Evolutionary conservation across 768 basidiomycete genomes (phyloP), one percentile per base, ranked within the genome.

Genomic region (Tricholoma sp.): DNA sequence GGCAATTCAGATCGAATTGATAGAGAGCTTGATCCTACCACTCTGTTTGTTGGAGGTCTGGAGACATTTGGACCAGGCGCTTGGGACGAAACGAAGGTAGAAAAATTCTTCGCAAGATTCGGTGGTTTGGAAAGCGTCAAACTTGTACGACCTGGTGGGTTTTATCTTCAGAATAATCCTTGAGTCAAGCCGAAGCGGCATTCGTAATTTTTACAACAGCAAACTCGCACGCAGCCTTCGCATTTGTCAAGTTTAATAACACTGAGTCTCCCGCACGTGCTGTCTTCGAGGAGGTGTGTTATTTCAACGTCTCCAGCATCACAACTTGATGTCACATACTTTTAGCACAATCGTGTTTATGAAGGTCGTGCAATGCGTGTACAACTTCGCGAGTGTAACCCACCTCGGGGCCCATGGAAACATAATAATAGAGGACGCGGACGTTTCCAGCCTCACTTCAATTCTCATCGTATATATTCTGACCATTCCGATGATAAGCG

Each of bases 11-110:
- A 46, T 19, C 59, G 56, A 24, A 66, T 67, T n/a, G 71, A 75
- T 31, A 71, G 73, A 55, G 76, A 79, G 21, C 67, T 85, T 12
- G 88, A 91, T 66, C 85, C 84, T 0, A 82, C 78, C 2, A 84
- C 87, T 1, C 74, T 92, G 27, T 91, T 91, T 66, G 86, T 91
- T 27, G 89, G 90, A 6, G 88, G 88, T 4, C 75, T 92, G 45
- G 84, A 87, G 62, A 79, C 83, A 64, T 77, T 76, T 62, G 85
- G 84, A 5, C 76, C 83, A 2, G 74, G 75, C 24, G 80, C 82
- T 6, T 91, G 89, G 90, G 80, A 84, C 46, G 88, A 91, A 64
- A 76, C 74, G 8, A 85, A 79, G 59, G 74, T 92, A 32, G 73
- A 70, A 29, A 64, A 67, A 6, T 74, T 88, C 47, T 92, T 92